Evolutionary conservation across 2,329 filamentous ascomycete genomes (phyloP), one percentile per base, ranked within the genome.

Genomic region (Bipolaris oryzae): DNA sequence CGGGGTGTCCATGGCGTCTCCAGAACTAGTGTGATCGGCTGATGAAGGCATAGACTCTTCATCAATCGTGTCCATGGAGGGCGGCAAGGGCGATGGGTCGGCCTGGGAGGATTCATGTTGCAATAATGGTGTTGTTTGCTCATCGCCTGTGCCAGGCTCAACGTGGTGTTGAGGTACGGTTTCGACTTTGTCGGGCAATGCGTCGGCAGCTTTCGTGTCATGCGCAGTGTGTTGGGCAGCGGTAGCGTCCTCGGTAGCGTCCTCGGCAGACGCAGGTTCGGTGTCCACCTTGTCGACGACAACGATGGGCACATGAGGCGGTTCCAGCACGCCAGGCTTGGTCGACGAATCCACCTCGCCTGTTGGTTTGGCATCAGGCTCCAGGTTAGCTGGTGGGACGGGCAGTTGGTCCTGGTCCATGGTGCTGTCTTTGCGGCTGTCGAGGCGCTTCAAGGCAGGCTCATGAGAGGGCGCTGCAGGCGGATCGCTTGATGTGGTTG

Each of bases 241-340:
- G 4, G 73, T 76, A 21, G 74, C 73, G 43, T 68, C 53, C 6
- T 64, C 43, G 6, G 73, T 74, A 57, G 77, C 72, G 57, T 77
- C 73, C 41, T 78, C 75, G 11, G 72, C 74, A 66, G 72, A 62
- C 10, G 62, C 64, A 18, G 73, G 74, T 45, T 67, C 57, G 5
- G 68, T 60, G 44, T 77, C 75, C 1, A 67, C 68, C 56, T 77
- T 74, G 55, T 78, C 75, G 16, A 77, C 63, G 13, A 75, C 59
- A 11, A 76, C 43, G 9, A 61, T 54, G 7, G 76, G 74, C 5
- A 69, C 48, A 15, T 60, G 48, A 21, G 55, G 44, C 13, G 57
- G 38, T 13, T 62, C 47, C 9, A 47, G 51, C 21, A 53, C 41
- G 39, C 64, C 56, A 25, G 53, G 11, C 16, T 63, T 43, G 13